Conservation (phyloP, 2,329 filamentous ascomycete genomes). For the Aspergillus sp. region DNA sequence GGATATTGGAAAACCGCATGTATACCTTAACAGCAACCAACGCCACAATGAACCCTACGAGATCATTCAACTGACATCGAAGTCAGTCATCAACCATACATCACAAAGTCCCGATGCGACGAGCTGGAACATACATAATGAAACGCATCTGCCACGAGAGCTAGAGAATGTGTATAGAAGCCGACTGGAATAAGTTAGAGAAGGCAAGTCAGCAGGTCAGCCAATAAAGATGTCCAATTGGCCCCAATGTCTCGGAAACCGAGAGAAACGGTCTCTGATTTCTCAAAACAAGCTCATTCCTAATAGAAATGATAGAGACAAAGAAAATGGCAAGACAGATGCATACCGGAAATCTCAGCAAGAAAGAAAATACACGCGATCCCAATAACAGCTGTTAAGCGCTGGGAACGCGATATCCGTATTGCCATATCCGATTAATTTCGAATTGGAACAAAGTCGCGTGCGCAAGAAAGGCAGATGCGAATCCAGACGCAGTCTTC, state of each 20-base stretch:
- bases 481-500: too few relatives aligned
- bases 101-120: neutral
- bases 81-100: constrained; percentile 5
- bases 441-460: too few relatives aligned
- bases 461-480: too few relatives aligned
- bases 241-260: neutral
- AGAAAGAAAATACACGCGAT: constrained; percentile 28
- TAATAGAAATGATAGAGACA: constrained; percentile 2
- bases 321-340: neutral
- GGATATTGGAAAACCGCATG: neutral
- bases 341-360: constrained; percentile 24
- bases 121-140: constrained; percentile 55
- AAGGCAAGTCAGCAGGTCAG: too few relatives aligned
- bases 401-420: constrained; percentile 23
- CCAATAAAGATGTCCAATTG: too few relatives aligned
- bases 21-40: constrained; percentile 57
- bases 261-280: neutral
- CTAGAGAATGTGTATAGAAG: constrained; percentile 64
- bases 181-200: constrained; percentile 43
- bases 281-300: neutral
- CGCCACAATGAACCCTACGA: constrained; percentile 63
- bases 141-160: constrained; percentile 69
- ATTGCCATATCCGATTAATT: constrained; percentile 14
- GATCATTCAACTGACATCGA: constrained; percentile 55
- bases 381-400: constrained; percentile 22